A percentile compares a stretch with the other conserved stretches of the same genome.
Conservation (phyloP, 1,284 basidiomycete genomes). For the Irpex sp. region DNA sequence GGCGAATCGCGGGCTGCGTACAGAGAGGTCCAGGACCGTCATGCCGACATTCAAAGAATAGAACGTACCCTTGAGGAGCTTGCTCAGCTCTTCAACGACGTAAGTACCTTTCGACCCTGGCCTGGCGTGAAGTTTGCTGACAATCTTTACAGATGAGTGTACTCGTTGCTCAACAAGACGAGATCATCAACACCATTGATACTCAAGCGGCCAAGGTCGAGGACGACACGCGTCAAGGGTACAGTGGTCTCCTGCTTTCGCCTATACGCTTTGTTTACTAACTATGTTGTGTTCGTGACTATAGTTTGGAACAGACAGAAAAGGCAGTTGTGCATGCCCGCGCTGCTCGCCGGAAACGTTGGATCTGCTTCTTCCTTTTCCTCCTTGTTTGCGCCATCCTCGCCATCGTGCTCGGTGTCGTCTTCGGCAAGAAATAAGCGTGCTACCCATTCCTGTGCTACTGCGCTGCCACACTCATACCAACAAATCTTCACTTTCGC, state of each 20-base stretch:
- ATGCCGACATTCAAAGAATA: conserved; percentile 84
- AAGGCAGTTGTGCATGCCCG: conserved; percentile 67
- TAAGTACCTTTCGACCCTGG: conserved; percentile 18
- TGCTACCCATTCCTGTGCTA: not conserved
- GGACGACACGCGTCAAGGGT: conserved; percentile 68
- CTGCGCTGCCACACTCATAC: too few species aligned
- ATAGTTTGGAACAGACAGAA: conserved; percentile 60
- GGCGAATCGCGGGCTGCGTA: conserved; percentile 82
- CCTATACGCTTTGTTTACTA: not conserved
- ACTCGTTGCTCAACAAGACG: conserved; percentile 76
- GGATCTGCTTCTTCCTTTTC: conserved; percentile 71
- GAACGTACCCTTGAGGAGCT: conserved; percentile 86
- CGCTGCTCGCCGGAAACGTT: conserved; percentile 71
- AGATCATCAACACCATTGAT: conserved; percentile 63
- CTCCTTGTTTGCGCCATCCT: conserved; percentile 43
- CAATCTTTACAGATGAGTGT: conserved; percentile 58
- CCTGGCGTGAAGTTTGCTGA: conserved; percentile 3
- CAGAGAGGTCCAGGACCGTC: conserved; percentile 87
- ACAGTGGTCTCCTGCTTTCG: conserved; percentile 20
- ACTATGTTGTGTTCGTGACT: conserved; percentile 2
- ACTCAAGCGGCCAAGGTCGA: conserved; percentile 57
- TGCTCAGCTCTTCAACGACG: conserved; percentile 84
- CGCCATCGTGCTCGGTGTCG: conserved; percentile 48
- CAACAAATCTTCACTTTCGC: not conserved
- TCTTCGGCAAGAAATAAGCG: conserved; percentile 28